These are phyloP conservation scores for Rhexocercosporidium sp. DNA, from an alignment of 2,329 filamentous ascomycete species.

Conservation along the genomic window DNA sequence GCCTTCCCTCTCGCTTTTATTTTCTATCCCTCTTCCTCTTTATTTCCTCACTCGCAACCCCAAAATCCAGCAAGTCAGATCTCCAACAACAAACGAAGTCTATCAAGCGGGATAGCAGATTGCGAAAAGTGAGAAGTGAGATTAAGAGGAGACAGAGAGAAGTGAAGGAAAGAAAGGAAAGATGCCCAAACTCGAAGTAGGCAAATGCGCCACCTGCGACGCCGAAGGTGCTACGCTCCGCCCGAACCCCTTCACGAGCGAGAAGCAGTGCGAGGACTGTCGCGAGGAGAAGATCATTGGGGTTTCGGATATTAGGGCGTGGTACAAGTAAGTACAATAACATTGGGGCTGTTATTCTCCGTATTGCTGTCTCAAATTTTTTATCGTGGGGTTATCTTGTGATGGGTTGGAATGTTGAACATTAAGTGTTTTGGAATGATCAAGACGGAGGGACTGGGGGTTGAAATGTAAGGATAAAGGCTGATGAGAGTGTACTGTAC, in stretches of 20 bases:
- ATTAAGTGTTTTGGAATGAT: no score
- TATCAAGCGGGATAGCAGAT: background rate
- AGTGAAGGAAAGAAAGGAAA: no score
- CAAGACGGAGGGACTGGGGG: no score
- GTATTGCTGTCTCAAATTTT: background rate
- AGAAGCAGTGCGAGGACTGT: slow-evolving; percentile 23
- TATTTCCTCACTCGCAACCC: no score
- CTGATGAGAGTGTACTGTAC: background rate
- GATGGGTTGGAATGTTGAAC: no score
- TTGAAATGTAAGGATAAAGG: no score
- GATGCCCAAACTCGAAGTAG: slow-evolving; percentile 14
- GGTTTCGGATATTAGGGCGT: slow-evolving; percentile 6
- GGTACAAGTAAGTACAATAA: background rate
- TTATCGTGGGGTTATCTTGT: background rate
- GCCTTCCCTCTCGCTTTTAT: no score
- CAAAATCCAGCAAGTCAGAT: no score
- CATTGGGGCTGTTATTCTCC: background rate
- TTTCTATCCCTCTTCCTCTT: no score
- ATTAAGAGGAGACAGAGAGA: no score
- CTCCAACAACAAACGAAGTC: no score
- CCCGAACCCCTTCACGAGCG: slow-evolving; percentile 21
- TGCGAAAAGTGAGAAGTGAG: background rate
- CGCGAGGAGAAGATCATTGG: slow-evolving; percentile 19
- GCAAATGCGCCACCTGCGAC: slow-evolving; percentile 21
- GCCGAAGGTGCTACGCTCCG: slow-evolving; percentile 18